Conservation (phyloP, 2,329 filamentous ascomycete genomes). For the Microsporum ferrugineum region DNA sequence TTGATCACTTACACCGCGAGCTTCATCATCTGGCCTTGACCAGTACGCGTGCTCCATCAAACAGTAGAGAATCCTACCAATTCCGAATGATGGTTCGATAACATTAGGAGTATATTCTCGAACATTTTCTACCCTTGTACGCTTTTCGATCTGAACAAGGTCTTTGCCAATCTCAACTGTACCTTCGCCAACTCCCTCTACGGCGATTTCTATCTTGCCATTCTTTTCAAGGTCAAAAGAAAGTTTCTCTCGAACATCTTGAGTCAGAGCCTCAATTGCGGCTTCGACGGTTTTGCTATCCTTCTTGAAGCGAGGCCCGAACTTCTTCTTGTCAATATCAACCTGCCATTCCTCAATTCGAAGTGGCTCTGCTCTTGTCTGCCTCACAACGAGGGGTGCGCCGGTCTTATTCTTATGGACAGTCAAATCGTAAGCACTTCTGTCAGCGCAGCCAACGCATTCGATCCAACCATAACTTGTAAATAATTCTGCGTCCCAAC, state of each 20-base stretch:
- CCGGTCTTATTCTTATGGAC: conserved; percentile 92
- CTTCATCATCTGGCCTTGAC: conserved; percentile 73
- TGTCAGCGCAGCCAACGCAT: conserved; percentile 92
- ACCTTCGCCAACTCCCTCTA: conserved; percentile 54
- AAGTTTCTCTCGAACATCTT: conserved; percentile 70
- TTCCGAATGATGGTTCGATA: conserved; percentile 95
- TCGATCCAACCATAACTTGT: conserved; percentile 96
- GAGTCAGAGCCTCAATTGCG: conserved; percentile 61
- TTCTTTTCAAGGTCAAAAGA: conserved; percentile 60
- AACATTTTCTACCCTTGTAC: conserved; percentile 68
- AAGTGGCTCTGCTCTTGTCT: conserved; percentile 66
- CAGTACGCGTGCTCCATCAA: conserved; percentile 94
- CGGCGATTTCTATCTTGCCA: conserved; percentile 66
- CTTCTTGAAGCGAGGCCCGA: conserved; percentile 91
- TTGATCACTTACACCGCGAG: conserved; percentile 62
- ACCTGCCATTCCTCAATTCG: conserved; percentile 78
- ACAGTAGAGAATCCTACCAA: conserved; percentile 85
- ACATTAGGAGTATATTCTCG: conserved; percentile 92
- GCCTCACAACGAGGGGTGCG: conserved; percentile 70
- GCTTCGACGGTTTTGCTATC: conserved; percentile 76
- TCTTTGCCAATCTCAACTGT: conserved; percentile 72
- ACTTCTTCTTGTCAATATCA: conserved; percentile 87
- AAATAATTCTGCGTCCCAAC: conserved; percentile 90
- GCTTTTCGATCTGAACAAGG: conserved; percentile 70
- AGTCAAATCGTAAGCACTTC: conserved; percentile 85